Evolutionary conservation across 768 basidiomycete genomes (phyloP).

Genomic region (Mycena filopes): DNA sequence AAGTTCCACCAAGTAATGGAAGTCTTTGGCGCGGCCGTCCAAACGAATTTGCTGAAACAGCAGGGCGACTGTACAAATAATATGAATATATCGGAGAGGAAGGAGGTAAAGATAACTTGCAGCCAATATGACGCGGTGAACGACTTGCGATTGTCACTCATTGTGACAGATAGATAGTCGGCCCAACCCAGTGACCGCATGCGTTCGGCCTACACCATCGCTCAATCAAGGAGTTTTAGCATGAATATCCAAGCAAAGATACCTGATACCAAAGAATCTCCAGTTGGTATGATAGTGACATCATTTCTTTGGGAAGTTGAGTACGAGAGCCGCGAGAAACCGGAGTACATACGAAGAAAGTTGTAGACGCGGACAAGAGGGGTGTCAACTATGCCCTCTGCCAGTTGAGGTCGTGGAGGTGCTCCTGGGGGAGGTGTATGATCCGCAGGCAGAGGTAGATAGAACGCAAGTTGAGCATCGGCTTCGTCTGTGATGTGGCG

Average conservation of each 20-base stretch:
- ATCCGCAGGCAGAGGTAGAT: constrained; percentile 61
- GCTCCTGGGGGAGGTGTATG: constrained; percentile 52
- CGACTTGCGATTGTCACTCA: constrained; percentile 73
- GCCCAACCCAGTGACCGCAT: constrained; percentile 91
- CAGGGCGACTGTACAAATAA: constrained; percentile 25
- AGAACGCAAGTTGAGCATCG: constrained; percentile 72
- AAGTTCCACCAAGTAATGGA: constrained; percentile 74
- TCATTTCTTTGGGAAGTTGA: constrained; percentile 69
- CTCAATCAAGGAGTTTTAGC: constrained; percentile 20
- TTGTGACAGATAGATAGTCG: constrained; percentile 75
- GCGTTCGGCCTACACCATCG: constrained; percentile 66
- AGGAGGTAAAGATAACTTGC: constrained; percentile 54
- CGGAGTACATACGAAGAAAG: constrained; percentile 77
- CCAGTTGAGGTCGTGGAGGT: constrained; percentile 62
- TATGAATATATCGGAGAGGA: neutral
- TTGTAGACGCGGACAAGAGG: constrained; percentile 89
- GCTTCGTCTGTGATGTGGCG: constrained; percentile 80
- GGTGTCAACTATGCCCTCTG: constrained; percentile 75
- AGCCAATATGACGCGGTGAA: constrained; percentile 89
- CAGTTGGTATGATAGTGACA: constrained; percentile 92
- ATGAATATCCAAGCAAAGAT: constrained; percentile 24
- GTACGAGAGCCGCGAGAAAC: constrained; percentile 2
- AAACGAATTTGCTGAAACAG: constrained; percentile 39
- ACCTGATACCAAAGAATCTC: constrained; percentile 88
- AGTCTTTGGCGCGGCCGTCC: constrained; percentile 54